These are phyloP conservation scores for Hypomontagnella monticulosa DNA, from an alignment of 495 filamentous ascomycete genomes.

Conservation along the genomic window DNA sequence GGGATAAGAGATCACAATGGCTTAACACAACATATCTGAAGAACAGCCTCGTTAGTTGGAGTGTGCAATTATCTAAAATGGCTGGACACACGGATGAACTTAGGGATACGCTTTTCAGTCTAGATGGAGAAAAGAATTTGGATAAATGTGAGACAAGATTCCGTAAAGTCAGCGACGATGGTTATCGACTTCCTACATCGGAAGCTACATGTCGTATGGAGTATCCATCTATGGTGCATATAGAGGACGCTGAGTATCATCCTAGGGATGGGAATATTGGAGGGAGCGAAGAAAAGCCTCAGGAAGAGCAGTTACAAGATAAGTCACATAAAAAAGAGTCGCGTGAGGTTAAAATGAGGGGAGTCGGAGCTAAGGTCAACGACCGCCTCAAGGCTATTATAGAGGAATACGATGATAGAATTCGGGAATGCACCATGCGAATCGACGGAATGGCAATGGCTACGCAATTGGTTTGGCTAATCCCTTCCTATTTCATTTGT, in stretches of 20 bases:
- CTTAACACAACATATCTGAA: constrained; percentile 40
- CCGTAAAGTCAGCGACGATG: no score
- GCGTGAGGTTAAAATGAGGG: constrained; percentile 24
- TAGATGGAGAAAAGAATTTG: neutral
- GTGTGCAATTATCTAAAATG: constrained; percentile 41
- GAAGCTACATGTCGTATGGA: no score
- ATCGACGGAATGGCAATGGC: constrained; percentile 53
- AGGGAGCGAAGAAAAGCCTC: neutral
- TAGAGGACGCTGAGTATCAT: no score
- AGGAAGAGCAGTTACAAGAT: no score
- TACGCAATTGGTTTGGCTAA: constrained; percentile 47
- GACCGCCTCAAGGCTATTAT: constrained; percentile 26
- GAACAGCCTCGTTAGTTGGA: constrained; percentile 42
- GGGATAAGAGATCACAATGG: constrained; percentile 38
- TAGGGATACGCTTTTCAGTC: constrained; percentile 12
- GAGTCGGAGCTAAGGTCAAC: constrained; percentile 37
- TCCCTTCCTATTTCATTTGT: neutral
- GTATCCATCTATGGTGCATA: no score
- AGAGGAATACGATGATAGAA: constrained; percentile 50
- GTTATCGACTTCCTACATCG: no score
- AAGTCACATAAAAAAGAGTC: no score
- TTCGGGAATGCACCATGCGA: constrained; percentile 50
- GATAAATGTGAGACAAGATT: neutral
- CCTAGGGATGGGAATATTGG: no score
- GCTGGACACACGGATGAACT: constrained; percentile 27